Base-by-base conservation (phyloP, 768 basidiomycete genomes). In the Suillus paluster region DNA sequence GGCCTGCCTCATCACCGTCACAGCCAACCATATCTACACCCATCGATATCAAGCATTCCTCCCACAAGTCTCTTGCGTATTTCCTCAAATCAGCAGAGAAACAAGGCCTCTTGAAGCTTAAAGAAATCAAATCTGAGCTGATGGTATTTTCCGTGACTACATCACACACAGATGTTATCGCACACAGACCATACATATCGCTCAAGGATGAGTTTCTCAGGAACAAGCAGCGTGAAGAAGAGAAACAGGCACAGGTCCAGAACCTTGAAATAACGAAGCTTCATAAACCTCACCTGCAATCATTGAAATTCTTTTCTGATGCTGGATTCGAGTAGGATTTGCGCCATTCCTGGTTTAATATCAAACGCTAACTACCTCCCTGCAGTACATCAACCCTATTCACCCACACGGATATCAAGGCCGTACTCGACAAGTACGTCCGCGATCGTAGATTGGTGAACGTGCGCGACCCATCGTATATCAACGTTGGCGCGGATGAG, bases 131-230 rank as follows among this genome's bases (percentile, higher is more conserved):
- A n/a, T n/a, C n/a, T n/a, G n/a, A n/a, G n/a, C n/a, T n/a, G n/a
- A n/a, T n/a, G n/a, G n/a, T n/a, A n/a, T n/a, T n/a, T n/a, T n/a
- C n/a, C n/a, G n/a, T n/a, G n/a, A n/a, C n/a, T n/a, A n/a, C n/a
- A n/a, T n/a, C n/a, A n/a, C n/a, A n/a, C n/a, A n/a, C n/a, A n/a
- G n/a, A n/a, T n/a, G n/a, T n/a, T n/a, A n/a, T n/a, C n/a, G n/a
- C n/a, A n/a, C n/a, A n/a, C n/a, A n/a, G n/a, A n/a, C n/a, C n/a
- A n/a, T n/a, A 96, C 73, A 94, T 76, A 10, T 93, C 90, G 0
- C 72, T 94, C 2, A 81, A 82, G n/a, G 87, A 91, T 58, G 71
- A 87, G 6, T 92, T 92, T 63, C 72, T 79, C 5, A 88, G 80
- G 70, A 85, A 81, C 39, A 87, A 86, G 62, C 88, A 84, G 67